Conservation (phyloP, 1,284 basidiomycete genomes). For the Puccinia sorghi region DNA sequence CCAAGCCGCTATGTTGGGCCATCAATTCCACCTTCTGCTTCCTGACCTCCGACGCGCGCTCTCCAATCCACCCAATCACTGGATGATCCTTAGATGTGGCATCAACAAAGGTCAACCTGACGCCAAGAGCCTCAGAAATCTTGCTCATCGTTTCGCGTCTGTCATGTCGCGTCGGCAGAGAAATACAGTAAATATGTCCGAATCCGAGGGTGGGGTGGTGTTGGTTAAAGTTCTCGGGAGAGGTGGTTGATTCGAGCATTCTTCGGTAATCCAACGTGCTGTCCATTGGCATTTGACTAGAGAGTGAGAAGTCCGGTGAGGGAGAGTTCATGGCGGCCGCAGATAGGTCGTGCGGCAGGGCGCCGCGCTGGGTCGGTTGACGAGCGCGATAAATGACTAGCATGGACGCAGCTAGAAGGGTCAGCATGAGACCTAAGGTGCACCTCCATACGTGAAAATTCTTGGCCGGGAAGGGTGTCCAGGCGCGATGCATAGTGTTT, state of each 20-base stretch:
- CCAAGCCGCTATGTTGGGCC: constrained; percentile 41
- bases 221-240: constrained; percentile 50
- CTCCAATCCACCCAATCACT: constrained; percentile 55
- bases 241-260: constrained; percentile 51
- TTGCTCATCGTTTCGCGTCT: constrained; percentile 65
- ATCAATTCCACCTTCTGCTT: constrained; percentile 51
- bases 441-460: constrained; percentile 21
- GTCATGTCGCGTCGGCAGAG: constrained; percentile 64
- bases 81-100: constrained; percentile 53
- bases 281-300: constrained; percentile 8
- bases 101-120: constrained; percentile 55
- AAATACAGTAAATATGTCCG: constrained; percentile 65
- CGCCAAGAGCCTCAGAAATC: constrained; percentile 62
- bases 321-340: constrained; percentile 10
- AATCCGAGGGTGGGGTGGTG: constrained; percentile 55
- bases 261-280: constrained; percentile 50
- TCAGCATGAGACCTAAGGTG: constrained; percentile 12
- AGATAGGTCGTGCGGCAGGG: neutral
- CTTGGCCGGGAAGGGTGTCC: constrained; percentile 10
- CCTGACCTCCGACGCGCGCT: constrained; percentile 53
- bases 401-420: constrained; percentile 10
- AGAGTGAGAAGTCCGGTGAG: constrained; percentile 26
- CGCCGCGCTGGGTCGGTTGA: neutral
- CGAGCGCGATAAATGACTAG: neutral
- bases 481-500: neutral